phyloP scores from a whole-genome alignment of 352 stramenopile genomes.

The Globisporangium paroecandrum region DNA sequence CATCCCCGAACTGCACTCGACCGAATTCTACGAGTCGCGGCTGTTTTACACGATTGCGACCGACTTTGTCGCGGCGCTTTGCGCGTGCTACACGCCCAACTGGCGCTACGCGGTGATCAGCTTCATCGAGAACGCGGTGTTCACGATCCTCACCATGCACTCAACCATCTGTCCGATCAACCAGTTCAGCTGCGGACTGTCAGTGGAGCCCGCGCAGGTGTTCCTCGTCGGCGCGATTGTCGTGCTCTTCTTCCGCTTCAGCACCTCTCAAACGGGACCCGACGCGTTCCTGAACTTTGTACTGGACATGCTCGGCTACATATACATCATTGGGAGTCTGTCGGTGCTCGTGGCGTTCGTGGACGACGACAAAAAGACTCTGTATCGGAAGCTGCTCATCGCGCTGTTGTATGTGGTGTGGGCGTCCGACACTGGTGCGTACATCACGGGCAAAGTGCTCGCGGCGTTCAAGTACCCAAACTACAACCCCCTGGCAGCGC shows the following conservation, averaged over 20 bases:
- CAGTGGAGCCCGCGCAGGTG: constrained; percentile 43
- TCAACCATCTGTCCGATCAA: constrained; percentile 71
- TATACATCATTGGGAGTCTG: constrained; percentile 68
- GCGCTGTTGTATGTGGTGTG: constrained; percentile 69
- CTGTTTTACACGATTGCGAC: constrained; percentile 57
- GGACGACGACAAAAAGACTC: constrained; percentile 42
- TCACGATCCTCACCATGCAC: constrained; percentile 64
- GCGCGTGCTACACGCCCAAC: constrained; percentile 55
- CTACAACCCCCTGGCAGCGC: constrained; percentile 83
- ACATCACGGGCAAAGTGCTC: constrained; percentile 90
- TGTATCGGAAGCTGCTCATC: constrained; percentile 63
- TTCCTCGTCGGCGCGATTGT: constrained; percentile 53
- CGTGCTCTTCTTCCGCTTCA: constrained; percentile 48
- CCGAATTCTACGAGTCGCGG: constrained; percentile 49
- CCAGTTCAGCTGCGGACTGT: constrained; percentile 55
- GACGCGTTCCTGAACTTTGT: constrained; percentile 41
- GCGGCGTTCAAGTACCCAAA: constrained; percentile 78
- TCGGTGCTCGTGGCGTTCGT: constrained; percentile 64
- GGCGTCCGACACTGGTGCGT: constrained; percentile 91
- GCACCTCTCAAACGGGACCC: constrained; percentile 20
- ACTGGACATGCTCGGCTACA: constrained; percentile 67
- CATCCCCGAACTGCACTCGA: constrained; percentile 31
- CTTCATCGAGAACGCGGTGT: constrained; percentile 61
- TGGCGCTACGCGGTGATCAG: constrained; percentile 65
- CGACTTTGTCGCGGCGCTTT: constrained; percentile 55